A percentile compares a stretch with the other conserved stretches of the same genome.
Evolutionary conservation across 805 yeast genomes (phyloP).

Genomic region (Cyberlindnera japonica): DNA sequence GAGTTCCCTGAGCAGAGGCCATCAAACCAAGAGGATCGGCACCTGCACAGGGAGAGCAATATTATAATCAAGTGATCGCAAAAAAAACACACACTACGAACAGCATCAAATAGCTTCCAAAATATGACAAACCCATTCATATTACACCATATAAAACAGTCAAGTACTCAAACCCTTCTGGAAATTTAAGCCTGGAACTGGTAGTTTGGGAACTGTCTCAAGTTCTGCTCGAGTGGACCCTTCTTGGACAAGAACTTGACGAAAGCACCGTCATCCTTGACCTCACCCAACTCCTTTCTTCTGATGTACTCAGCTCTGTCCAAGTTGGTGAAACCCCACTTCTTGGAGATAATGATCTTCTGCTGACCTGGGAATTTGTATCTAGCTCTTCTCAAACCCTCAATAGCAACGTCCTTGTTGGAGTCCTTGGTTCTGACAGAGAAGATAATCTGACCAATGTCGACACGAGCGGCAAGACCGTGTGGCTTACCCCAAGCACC

Average conservation of each 20-base stretch:
- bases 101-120: background rate
- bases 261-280: conserved; percentile 99
- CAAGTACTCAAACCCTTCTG: conserved; percentile 1
- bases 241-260: conserved; percentile 96
- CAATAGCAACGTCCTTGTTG: conserved; percentile 96
- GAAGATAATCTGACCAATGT: conserved; percentile 97
- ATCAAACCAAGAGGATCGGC: no score
- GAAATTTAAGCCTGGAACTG: conserved; percentile 38
- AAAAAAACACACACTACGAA: no score
- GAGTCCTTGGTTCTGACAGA: conserved; percentile 98
- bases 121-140: conserved; percentile 10
- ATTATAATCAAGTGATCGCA: no score
- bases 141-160: conserved; percentile 11
- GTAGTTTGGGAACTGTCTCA: conserved; percentile 89
- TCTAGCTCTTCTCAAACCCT: conserved; percentile 99
- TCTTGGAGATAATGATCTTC: conserved; percentile 97
- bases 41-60: no score
- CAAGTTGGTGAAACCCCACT: conserved; percentile 99
- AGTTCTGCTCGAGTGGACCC: conserved; percentile 92
- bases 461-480: conserved; percentile 99
- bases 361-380: conserved; percentile 99
- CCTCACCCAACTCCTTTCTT: conserved; percentile 91
- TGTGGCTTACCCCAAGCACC: conserved; percentile 99
- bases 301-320: conserved; percentile 96
- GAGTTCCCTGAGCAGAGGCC: no score